Evolutionary conservation across 495 filamentous ascomycete genomes (phyloP).

Genomic region (Tuber umbilicatum): DNA sequence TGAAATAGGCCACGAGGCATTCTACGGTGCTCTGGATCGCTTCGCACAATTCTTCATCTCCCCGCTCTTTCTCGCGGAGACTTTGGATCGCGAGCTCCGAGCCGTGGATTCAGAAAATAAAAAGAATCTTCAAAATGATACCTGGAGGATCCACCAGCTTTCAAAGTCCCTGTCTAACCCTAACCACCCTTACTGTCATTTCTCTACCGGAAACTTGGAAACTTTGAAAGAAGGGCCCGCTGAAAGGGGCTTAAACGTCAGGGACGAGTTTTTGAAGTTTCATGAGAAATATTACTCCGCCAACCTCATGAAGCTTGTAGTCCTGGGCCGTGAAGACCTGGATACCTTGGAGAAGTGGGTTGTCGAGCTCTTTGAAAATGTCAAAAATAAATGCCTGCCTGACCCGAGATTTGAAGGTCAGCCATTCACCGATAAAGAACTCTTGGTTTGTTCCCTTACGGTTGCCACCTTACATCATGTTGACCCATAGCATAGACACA

Average conservation of each 20-base stretch:
- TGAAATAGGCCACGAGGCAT: constrained; percentile 72
- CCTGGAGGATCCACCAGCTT: constrained; percentile 87
- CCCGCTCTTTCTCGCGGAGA: constrained; percentile 82
- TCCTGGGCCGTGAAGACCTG: constrained; percentile 79
- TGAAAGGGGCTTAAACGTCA: constrained; percentile 73
- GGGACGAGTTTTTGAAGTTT: constrained; percentile 91
- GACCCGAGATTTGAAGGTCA: constrained; percentile 36
- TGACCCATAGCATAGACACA: constrained; percentile 65
- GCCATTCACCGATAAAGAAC: constrained; percentile 35
- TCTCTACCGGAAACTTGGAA: constrained; percentile 89
- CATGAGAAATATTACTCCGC: constrained; percentile 88
- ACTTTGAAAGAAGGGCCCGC: constrained; percentile 80
- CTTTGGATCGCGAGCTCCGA: constrained; percentile 80
- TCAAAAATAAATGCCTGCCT: constrained; percentile 76
- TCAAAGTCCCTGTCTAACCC: constrained; percentile 85
- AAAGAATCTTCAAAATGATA: constrained; percentile 95
- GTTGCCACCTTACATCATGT: constrained; percentile 6
- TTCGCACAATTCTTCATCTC: constrained; percentile 97
- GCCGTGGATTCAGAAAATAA: constrained; percentile 99
- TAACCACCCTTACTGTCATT: constrained; percentile 88
- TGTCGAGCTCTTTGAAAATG: constrained; percentile 70
- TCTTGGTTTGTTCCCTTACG: constrained; percentile 31
- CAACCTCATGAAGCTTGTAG: constrained; percentile 91
- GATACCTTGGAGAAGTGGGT: constrained; percentile 88
- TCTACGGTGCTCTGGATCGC: constrained; percentile 85